Conservation (phyloP, 208 protist genomes). For the Trypanosoma brucei region DNA sequence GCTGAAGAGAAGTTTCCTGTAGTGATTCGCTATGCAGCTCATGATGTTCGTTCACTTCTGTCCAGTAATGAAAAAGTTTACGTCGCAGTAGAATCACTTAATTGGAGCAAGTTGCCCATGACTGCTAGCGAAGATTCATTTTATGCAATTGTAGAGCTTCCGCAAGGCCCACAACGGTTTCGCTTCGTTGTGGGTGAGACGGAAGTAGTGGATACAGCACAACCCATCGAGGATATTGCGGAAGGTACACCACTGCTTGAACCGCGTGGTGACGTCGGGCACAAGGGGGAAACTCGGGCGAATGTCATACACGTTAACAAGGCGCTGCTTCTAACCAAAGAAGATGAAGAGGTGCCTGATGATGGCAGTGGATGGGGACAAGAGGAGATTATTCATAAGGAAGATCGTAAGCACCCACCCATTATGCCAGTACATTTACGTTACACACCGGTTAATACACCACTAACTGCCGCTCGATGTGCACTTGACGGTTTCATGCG, state of each 20-base stretch:
- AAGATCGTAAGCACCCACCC: slow-evolving; percentile 83
- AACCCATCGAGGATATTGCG: slow-evolving; percentile 45
- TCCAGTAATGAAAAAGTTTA: slow-evolving; percentile 36
- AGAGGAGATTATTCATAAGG: slow-evolving; percentile 78
- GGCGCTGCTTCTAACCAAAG: slow-evolving; percentile 55
- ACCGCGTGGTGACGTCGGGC: slow-evolving; percentile 14
- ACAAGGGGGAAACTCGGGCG: slow-evolving; percentile 18
- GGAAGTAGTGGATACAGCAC: slow-evolving; percentile 69
- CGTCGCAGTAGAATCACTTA: slow-evolving; percentile 60
- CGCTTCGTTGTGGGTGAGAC: slow-evolving; percentile 70
- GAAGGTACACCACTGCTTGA: background rate
- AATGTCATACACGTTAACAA: slow-evolving; percentile 76
- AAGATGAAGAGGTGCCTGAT: slow-evolving; percentile 82
- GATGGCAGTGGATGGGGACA: slow-evolving; percentile 77
- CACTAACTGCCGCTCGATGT: slow-evolving; percentile 82
- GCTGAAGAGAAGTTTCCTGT: slow-evolving; percentile 42
- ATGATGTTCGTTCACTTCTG: slow-evolving; percentile 49
- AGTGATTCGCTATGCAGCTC: slow-evolving; percentile 72
- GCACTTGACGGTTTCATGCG: slow-evolving; percentile 49
- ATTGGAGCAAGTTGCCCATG: slow-evolving; percentile 76
- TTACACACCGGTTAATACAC: slow-evolving; percentile 90
- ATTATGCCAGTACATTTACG: slow-evolving; percentile 87
- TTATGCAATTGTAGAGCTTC: slow-evolving; percentile 78
- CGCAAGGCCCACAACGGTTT: slow-evolving; percentile 72
- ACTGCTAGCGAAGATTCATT: slow-evolving; percentile 80